phyloP scores from a whole-genome alignment of 495 filamentous ascomycete species.

The Filosporella fistucella region DNA sequence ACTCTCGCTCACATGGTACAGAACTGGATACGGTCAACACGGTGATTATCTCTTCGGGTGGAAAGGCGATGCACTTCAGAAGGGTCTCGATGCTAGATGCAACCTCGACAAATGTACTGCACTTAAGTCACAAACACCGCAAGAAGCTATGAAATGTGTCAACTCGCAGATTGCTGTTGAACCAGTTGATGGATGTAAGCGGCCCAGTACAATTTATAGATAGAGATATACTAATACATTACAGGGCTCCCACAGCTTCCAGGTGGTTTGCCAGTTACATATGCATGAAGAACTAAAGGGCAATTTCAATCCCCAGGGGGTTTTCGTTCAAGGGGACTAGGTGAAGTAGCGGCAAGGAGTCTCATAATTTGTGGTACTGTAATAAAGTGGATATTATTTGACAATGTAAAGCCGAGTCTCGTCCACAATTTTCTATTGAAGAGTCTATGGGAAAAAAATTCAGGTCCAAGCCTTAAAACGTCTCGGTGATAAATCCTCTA shows the following conservation, averaged over 20 bases:
- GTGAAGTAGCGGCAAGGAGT: too few relatives aligned
- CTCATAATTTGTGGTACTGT: too few relatives aligned
- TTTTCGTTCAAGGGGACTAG: too few relatives aligned
- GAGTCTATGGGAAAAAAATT: too few relatives aligned
- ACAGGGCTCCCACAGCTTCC: not conserved
- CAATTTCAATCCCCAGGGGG: too few relatives aligned
- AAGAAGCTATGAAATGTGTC: not conserved
- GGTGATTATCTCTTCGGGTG: conserved; percentile 71
- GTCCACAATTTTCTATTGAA: too few relatives aligned
- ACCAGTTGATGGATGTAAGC: conserved; percentile 3
- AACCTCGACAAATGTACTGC: conserved; percentile 1
- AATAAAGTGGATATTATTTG: too few relatives aligned
- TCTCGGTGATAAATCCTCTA: too few relatives aligned
- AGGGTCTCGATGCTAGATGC: conserved; percentile 23
- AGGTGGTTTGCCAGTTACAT: not conserved
- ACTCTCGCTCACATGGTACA: conserved; percentile 32
- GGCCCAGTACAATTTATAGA: not conserved
- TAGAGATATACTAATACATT: not conserved
- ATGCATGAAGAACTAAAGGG: not conserved
- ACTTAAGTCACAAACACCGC: not conserved
- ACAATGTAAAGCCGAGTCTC: too few relatives aligned
- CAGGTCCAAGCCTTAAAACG: too few relatives aligned
- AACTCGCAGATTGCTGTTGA: not conserved
- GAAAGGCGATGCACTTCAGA: conserved; percentile 45
- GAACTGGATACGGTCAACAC: conserved; percentile 67